phyloP scores from a whole-genome alignment of 768 basidiomycete genomes.

The Boletus tylopilopsis region DNA sequence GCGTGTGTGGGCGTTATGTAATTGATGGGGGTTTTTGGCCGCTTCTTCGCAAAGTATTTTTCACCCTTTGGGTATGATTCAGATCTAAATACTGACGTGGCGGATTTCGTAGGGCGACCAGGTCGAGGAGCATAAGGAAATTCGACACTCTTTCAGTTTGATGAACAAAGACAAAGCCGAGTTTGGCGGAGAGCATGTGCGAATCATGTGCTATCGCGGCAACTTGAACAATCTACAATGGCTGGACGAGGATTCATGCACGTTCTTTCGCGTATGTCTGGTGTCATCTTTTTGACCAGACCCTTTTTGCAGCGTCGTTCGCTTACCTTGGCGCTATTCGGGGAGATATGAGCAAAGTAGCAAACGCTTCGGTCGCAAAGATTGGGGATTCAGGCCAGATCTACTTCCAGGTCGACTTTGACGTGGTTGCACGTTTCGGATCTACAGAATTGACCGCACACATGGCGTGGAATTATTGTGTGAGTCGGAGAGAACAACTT shows the following conservation, averaged over 20 bases:
- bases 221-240: not conserved
- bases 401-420: not conserved
- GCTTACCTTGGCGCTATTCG: not conserved
- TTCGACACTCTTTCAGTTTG: not conserved
- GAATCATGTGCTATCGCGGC: conserved; percentile 1
- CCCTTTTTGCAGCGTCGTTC: not conserved
- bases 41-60: too few species aligned
- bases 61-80: too few species aligned
- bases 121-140: not conserved
- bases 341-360: not conserved
- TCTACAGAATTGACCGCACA: not conserved
- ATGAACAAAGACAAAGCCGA: too few species aligned
- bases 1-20: too few species aligned
- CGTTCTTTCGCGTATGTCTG: not conserved
- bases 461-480: not conserved
- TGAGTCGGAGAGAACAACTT: not conserved
- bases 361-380: not conserved
- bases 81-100: not conserved
- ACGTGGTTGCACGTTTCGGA: conserved; percentile 2
- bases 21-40: too few species aligned
- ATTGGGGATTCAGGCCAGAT: not conserved
- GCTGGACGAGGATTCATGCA: conserved; percentile 3
- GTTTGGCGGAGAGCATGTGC: not conserved
- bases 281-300: not conserved
- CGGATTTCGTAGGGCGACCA: not conserved